A percentile compares a stretch with the other conserved stretches of the same genome.
Evolutionary conservation across 2,329 filamentous ascomycete species (phyloP).

Genomic region (Fusarium buharicum): DNA sequence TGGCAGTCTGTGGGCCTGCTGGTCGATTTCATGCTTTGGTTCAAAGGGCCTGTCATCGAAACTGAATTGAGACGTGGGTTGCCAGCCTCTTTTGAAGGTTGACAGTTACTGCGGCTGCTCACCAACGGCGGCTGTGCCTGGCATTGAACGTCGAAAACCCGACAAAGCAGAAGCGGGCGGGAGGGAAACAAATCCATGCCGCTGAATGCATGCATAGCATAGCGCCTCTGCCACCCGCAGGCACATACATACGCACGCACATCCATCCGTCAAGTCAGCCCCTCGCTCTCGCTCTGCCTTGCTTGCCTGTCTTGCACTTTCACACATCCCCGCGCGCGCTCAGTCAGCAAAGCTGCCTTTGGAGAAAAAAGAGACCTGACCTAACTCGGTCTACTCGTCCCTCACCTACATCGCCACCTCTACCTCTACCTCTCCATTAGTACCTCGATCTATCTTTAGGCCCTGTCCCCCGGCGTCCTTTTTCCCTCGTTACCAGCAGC

Average conservation of each 20-base stretch:
- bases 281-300: conserved; percentile 18
- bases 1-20: conserved; percentile 28
- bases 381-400: conserved; percentile 31
- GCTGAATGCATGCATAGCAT: conserved; percentile 46
- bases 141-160: conserved; percentile 38
- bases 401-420: conserved; percentile 44
- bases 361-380: conserved; percentile 28
- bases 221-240: conserved; percentile 42
- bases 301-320: conserved; percentile 14
- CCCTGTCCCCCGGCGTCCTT: conserved; percentile 36
- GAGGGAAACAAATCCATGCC: conserved; percentile 43
- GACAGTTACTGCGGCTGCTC: conserved; percentile 24
- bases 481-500: conserved; percentile 42
- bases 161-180: conserved; percentile 28
- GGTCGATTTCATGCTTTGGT: conserved; percentile 24
- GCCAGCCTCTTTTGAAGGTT: conserved; percentile 30
- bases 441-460: conserved; percentile 43
- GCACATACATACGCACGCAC: conserved; percentile 24
- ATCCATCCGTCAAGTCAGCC: conserved; percentile 19
- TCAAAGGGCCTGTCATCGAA: conserved; percentile 31
- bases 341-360: conserved; percentile 30
- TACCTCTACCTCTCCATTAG: conserved; percentile 35
- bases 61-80: conserved; percentile 27
- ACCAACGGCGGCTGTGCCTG: conserved; percentile 43
- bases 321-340: conserved; percentile 30